Base-by-base conservation (phyloP, 2,329 filamentous ascomycete genomes). In the Colletotrichum sp. region DNA sequence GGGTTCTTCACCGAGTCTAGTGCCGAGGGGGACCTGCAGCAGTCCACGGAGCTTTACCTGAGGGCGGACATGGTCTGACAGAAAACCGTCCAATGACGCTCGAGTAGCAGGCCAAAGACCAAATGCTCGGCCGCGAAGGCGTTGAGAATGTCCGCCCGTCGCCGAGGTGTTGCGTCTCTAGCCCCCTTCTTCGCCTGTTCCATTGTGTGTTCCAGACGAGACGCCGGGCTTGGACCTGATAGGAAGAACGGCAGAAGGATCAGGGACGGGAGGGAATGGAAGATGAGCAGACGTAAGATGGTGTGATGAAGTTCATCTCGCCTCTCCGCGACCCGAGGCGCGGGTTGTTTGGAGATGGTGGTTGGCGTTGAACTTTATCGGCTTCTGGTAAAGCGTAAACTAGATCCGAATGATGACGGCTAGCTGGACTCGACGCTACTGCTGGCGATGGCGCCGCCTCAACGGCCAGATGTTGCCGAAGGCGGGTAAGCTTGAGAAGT, bases 61-160 rank as follows among this genome's bases (percentile, higher is more conserved):
- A 39, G 39, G 71, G 39, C 57, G 71, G 65, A 10, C 57, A 73
- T 73, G 65, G 57, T 69, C 71, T 73, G 71, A 73, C 71, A 39
- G 65, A 34, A 62, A 64, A 32, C 65, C 30, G 28, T 24, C 71
- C 65, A 69, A 73, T 64, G 66, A 28, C 39, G 36, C 16, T 28
- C 13, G 10, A 22, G 7, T 24, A 34, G 16, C n/a, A 28, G 22
- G n/a, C 32, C 39, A 32, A 22, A 64, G 59, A 30, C 24, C 18
- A 32, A 39, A 52, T n/a, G 60, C 32, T 64, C 60, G 60, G 60
- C n/a, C 10, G 10, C 59, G 28, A n/a, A 30, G 28, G 59, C 59
- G 59, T 32, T 30, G 59, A 34, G 26, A 22, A 32, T 34, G 59
- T 30, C 59, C 28, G 59, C 12, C 55, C 55, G 55, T 59, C 55